Percentiles rank a stretch among this genome's conserved stretches.
These are phyloP conservation scores for Amanita brunnescens DNA, from an alignment of 768 basidiomycete species.

Conservation along the genomic window DNA sequence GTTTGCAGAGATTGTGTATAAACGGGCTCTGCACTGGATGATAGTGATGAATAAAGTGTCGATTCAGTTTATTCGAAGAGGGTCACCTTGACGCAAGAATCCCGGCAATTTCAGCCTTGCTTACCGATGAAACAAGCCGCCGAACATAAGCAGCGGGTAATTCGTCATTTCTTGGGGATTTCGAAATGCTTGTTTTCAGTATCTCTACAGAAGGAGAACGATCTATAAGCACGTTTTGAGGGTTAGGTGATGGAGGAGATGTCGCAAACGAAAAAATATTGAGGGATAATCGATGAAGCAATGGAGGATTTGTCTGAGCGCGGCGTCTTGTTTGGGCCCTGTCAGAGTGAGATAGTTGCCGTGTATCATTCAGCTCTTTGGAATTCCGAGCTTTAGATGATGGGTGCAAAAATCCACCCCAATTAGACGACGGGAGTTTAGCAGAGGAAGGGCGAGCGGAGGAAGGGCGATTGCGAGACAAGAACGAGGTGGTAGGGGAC, in stretches of 20 bases:
- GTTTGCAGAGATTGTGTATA: constrained; percentile 57
- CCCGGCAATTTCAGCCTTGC: constrained; percentile 70
- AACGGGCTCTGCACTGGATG: constrained; percentile 58
- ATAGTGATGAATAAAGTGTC: constrained; percentile 5
- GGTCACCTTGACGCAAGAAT: constrained; percentile 75
- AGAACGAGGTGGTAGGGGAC: neutral
- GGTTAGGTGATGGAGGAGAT: constrained; percentile 17
- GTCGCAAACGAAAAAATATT: constrained; percentile 48
- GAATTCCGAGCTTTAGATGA: neutral
- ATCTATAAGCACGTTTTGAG: constrained; percentile 15
- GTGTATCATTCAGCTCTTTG: neutral
- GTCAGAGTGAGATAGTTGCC: neutral
- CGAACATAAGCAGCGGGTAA: constrained; percentile 61
- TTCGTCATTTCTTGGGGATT: constrained; percentile 50
- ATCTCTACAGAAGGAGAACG: constrained; percentile 41
- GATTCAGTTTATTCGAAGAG: neutral
- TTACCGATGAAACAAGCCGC: constrained; percentile 55
- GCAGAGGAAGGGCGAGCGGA: constrained; percentile 1
- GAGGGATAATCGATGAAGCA: constrained; percentile 62
- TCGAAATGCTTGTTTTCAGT: constrained; percentile 33
- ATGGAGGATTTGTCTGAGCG: constrained; percentile 58
- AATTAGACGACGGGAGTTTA: neutral
- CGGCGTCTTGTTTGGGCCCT: constrained; percentile 18
- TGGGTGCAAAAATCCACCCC: neutral
- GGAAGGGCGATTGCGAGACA: neutral